Evolutionary conservation across 2,329 filamentous ascomycete species (phyloP).

Genomic region (Septoria petroselini): DNA sequence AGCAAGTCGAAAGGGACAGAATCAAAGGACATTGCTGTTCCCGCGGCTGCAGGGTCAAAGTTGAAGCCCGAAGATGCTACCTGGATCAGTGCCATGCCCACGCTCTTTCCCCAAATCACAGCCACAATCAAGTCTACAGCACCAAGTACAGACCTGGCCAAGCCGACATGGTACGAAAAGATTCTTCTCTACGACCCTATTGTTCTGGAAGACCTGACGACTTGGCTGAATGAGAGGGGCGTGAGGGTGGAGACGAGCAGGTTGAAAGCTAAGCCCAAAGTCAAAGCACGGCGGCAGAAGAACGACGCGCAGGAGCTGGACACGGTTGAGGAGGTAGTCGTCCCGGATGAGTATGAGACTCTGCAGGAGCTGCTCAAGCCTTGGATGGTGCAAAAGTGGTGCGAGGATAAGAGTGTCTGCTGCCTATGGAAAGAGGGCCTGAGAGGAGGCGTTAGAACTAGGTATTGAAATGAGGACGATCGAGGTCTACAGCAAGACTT

Average conservation of each 20-base stretch:
- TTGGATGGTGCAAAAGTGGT: constrained; percentile 79
- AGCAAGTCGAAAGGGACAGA: neutral
- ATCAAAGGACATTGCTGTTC: neutral
- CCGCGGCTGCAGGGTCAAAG: constrained; percentile 7
- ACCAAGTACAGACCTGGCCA: constrained; percentile 41
- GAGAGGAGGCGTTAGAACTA: constrained; percentile 37
- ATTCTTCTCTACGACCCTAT: constrained; percentile 93
- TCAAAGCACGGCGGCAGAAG: constrained; percentile 37
- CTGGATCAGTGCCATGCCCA: constrained; percentile 38
- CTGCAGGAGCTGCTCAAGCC: constrained; percentile 40
- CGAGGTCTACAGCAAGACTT: neutral
- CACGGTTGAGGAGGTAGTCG: constrained; percentile 53
- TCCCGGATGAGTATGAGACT: constrained; percentile 24
- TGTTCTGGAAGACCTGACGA: constrained; percentile 76
- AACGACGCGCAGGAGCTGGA: constrained; percentile 47
- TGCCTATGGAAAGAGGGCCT: constrained; percentile 66
- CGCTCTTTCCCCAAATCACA: constrained; percentile 50
- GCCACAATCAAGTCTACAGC: constrained; percentile 47
- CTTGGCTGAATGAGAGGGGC: constrained; percentile 66
- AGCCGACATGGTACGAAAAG: constrained; percentile 79
- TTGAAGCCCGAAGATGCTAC: constrained; percentile 28
- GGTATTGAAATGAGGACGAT: constrained; percentile 28
- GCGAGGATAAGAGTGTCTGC: constrained; percentile 79
- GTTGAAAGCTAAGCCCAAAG: constrained; percentile 19
- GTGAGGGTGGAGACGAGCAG: constrained; percentile 24